Base-by-base conservation (phyloP, 2,329 filamentous ascomycete genomes). In the Pseudogymnoascus sp. region DNA sequence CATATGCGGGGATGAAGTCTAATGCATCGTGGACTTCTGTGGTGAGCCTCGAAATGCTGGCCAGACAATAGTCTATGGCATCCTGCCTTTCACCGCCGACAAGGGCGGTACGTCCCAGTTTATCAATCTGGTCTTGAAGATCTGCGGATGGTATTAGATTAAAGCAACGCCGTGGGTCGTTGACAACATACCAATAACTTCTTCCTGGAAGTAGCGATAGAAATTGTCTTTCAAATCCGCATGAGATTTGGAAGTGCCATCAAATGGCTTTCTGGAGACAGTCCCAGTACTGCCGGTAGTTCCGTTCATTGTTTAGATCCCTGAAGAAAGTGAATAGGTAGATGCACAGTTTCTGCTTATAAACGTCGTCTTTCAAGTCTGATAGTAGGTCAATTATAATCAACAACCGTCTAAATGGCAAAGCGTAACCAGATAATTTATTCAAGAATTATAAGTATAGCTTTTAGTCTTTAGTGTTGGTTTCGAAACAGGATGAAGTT, bases 11-110 rank as follows among this genome's bases (percentile, higher is more conserved):
- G 14, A 96, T 84, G 66, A 87, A 91, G 61, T 87, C 86, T 1
- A 88, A 84, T 0, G 90, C 89, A 74, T 97, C 91, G 66, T 90
- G 87, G 38, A 97, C 89, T 68, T 94, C 87, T 65, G 88, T 88
- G 1, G 91, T 91, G 14, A 97, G 80, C 62, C 85, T 83, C 30
- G 89, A 86, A 68, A 97, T 94, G 64, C 85, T 84, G 14, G 88
- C 85, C 12, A 96, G 80, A 66, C 91, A 88, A 68, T 89, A 83
- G 67, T 96, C 91, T 53, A 89, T 85, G 59, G 90, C 90, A 71
- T 93, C 87, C 64, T 88, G 84, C 43, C 90, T 87, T 73, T 94
- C 90, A 63, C 88, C 88, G 53, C 82, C 88, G 1, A 87, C 75
- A 11, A 82, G 73, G 12, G 87, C 80, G 20, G 85, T 79, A 57